These are phyloP conservation scores for Taxillus chinensis DNA, from an alignment of 164 flowering plant genomes.

Conservation along the genomic window DNA sequence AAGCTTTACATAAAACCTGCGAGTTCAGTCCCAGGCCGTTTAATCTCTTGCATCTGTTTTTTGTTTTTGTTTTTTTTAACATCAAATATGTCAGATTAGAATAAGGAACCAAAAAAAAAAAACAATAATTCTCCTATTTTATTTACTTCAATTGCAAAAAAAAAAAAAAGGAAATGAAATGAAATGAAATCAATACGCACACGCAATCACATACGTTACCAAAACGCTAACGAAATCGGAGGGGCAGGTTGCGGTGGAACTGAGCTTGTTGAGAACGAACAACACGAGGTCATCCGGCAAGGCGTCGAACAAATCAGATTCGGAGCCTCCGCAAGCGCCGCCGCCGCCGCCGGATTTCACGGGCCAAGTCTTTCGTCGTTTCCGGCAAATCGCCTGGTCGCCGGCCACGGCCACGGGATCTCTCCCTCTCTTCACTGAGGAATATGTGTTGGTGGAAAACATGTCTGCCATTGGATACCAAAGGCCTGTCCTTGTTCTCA, in stretches of 20 bases:
- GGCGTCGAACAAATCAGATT: conserved; percentile 39
- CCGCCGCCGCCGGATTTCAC: conserved; percentile 6
- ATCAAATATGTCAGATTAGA: too few relatives aligned
- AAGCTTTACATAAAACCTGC: conserved; percentile 19
- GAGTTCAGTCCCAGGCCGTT: conserved; percentile 19
- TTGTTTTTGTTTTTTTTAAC: too few relatives aligned
- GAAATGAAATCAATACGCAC: too few relatives aligned
- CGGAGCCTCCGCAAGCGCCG: background rate
- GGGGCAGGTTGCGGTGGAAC: conserved; percentile 41
- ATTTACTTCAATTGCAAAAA: background rate
- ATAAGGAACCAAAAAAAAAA: too few relatives aligned
- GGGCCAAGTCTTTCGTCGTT: conserved; percentile 11
- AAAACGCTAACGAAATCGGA: conserved; percentile 42
- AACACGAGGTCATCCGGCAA: conserved; percentile 68
- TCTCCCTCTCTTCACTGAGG: conserved; percentile 11
- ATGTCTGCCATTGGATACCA: conserved; percentile 22
- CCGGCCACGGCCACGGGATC: conserved; percentile 4
- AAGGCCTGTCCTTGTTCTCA: conserved; percentile 40
- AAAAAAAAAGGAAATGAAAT: too few relatives aligned
- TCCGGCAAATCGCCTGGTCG: conserved; percentile 7
- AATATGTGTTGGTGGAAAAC: background rate
- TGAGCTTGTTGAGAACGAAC: conserved; percentile 46
- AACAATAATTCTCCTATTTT: too few relatives aligned
- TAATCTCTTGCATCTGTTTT: conserved; percentile 26
- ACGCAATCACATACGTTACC: background rate